Evolutionary conservation across 2,329 filamentous ascomycete species (phyloP).

Genomic region (Emericellopsis atlantica): DNA sequence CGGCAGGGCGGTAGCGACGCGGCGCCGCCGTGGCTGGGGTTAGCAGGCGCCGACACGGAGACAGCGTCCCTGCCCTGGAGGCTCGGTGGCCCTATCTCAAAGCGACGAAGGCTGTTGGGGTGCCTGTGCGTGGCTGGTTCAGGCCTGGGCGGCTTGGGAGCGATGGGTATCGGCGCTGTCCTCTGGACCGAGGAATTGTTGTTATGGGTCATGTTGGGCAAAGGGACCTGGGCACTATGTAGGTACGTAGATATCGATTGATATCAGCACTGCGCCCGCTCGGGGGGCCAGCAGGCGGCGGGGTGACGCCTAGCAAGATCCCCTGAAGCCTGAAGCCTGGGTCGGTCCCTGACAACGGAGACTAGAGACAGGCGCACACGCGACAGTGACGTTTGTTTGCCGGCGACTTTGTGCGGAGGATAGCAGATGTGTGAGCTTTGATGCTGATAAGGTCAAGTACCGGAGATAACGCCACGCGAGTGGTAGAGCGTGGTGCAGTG

Average conservation of each 20-base stretch:
- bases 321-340: no score
- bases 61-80: constrained; percentile 36
- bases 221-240: constrained; percentile 6
- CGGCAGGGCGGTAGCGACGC: constrained; percentile 49
- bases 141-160: constrained; percentile 40
- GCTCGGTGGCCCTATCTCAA: constrained; percentile 36
- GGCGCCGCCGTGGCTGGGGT: constrained; percentile 15
- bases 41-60: constrained; percentile 24
- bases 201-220: constrained; percentile 34
- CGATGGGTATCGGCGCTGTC: constrained; percentile 55
- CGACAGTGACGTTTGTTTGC: no score
- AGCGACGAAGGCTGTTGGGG: constrained; percentile 31
- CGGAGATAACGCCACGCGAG: constrained; percentile 9
- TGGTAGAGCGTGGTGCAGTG: constrained; percentile 3
- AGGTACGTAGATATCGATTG: neutral
- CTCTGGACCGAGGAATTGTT: constrained; percentile 37
- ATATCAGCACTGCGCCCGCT: neutral
- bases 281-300: neutral
- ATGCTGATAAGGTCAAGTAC: constrained; percentile 1
- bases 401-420: no score
- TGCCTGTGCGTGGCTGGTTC: constrained; percentile 23
- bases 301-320: no score
- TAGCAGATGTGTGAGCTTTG: no score
- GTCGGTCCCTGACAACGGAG: no score
- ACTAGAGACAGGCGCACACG: neutral